Percentiles rank a stretch among this genome's conserved stretches.
phyloP scores from a whole-genome alignment of 1,139 yeast species.

The Arxiozyma slooffiae region DNA sequence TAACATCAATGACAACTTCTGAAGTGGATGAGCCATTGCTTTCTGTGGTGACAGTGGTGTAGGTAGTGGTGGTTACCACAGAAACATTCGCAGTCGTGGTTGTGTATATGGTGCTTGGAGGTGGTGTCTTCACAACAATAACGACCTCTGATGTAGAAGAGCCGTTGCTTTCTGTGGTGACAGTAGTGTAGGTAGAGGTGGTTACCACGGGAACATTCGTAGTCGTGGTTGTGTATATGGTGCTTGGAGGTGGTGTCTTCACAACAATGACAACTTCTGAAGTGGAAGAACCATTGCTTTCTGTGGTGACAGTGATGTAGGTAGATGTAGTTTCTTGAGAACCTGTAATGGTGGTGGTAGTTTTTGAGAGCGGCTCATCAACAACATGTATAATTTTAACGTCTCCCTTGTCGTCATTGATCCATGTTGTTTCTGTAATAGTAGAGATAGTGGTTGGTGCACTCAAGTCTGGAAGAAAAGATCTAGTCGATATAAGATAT shows the following conservation, averaged over 20 bases:
- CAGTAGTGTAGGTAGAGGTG: background rate
- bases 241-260: background rate
- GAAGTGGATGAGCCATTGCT: too few relatives aligned
- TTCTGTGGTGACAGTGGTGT: too few relatives aligned
- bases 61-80: too few relatives aligned
- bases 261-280: background rate
- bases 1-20: too few relatives aligned
- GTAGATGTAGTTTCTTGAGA: too few relatives aligned
- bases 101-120: too few relatives aligned
- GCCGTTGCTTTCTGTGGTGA: background rate
- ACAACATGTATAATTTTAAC: background rate
- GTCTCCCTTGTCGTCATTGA: background rate
- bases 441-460: background rate
- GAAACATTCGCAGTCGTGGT: too few relatives aligned
- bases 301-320: too few relatives aligned
- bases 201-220: background rate
- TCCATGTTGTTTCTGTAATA: background rate
- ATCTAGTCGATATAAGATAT: background rate
- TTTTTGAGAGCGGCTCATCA: background rate
- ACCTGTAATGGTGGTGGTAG: background rate
- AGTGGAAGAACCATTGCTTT: background rate
- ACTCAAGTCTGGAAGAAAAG: background rate
- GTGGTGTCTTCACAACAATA: background rate
- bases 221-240: background rate
- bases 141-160: background rate